Conservation (phyloP, 306 rosid species). For the Prunus salicina region DNA sequence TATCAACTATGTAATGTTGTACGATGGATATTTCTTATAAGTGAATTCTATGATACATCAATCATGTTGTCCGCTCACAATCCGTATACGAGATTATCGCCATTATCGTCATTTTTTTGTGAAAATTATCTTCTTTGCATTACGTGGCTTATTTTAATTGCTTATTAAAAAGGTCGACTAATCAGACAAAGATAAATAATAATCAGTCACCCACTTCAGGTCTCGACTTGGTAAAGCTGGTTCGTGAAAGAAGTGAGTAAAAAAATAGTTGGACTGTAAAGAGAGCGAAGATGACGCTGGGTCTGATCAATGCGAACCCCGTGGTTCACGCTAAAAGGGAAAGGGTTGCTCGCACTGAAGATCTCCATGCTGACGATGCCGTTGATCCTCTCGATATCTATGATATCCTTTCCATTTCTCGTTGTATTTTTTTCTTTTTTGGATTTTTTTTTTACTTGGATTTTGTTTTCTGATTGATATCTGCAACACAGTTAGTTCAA, state of each 20-base stretch:
- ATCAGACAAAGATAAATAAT: no score
- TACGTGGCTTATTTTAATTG: background rate
- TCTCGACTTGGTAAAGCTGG: background rate
- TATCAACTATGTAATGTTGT: no score
- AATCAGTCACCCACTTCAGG: background rate
- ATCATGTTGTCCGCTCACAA: no score
- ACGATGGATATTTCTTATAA: no score
- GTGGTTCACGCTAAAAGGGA: constrained; percentile 95
- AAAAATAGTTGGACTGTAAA: background rate
- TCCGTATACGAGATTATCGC: no score
- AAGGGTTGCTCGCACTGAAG: constrained; percentile 71
- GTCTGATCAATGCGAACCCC: constrained; percentile 93
- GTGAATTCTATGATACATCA: no score
- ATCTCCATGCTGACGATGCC: constrained; percentile 55
- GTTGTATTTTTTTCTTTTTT: background rate
- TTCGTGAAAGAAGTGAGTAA: background rate
- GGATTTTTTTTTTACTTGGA: background rate
- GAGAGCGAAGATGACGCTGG: constrained; percentile 68
- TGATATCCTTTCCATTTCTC: constrained; percentile 64
- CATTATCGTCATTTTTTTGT: background rate
- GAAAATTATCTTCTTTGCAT: background rate
- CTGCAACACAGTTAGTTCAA: background rate
- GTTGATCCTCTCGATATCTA: constrained; percentile 93
- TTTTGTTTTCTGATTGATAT: background rate
- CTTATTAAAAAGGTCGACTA: no score